These are phyloP conservation scores for Saturnispora quitensis DNA, from an alignment of 805 yeast genomes.

Conservation along the genomic window DNA sequence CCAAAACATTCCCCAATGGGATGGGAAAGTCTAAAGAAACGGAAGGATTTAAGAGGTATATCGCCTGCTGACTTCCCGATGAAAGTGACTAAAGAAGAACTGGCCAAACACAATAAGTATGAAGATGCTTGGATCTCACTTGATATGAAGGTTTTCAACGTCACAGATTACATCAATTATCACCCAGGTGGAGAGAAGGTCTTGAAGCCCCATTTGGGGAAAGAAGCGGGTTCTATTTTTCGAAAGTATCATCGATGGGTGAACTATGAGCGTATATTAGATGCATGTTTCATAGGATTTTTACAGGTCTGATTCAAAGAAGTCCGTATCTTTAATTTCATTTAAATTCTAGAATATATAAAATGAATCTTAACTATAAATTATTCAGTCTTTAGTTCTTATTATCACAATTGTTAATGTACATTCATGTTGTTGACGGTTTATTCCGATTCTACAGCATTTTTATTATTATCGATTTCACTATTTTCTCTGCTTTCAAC, in stretches of 20 bases:
- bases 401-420: neutral
- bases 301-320: slow-evolving; percentile 11
- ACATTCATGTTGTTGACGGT: neutral
- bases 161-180: slow-evolving; percentile 73
- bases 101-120: slow-evolving; percentile 39
- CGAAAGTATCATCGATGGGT: slow-evolving; percentile 67
- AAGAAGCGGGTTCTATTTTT: slow-evolving; percentile 71
- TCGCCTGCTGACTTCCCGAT: slow-evolving; percentile 42
- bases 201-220: slow-evolving; percentile 70
- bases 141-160: slow-evolving; percentile 72
- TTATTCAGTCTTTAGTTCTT: neutral
- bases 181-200: slow-evolving; percentile 92
- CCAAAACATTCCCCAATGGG: slow-evolving; percentile 85
- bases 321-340: neutral
- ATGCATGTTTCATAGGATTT: slow-evolving; percentile 68
- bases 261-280: slow-evolving; percentile 72
- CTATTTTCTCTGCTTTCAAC: slow-evolving; percentile 6
- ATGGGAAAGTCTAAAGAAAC: slow-evolving; percentile 59
- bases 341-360: neutral
- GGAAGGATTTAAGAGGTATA: slow-evolving; percentile 46
- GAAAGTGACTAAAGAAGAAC: slow-evolving; percentile 44
- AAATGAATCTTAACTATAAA: neutral
- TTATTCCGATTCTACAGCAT: neutral
- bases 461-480: neutral
- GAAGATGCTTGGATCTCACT: slow-evolving; percentile 83